Evolutionary conservation across 2,329 filamentous ascomycete genomes (phyloP).

Genomic region (Ophiostoma triangulosporum): DNA sequence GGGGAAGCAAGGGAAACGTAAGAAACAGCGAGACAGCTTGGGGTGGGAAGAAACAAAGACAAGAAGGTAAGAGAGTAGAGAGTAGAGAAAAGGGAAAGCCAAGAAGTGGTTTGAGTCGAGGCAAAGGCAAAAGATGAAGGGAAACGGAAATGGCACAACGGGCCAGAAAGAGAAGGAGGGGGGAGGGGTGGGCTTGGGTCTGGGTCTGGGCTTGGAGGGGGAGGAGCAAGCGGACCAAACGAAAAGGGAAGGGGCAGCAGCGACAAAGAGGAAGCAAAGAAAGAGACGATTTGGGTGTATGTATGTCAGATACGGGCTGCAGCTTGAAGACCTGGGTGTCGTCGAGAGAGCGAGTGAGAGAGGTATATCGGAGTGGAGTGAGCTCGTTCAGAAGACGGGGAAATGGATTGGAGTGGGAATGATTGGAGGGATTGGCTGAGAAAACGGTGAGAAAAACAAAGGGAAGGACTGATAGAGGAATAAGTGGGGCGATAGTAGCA

Average conservation of each 20-base stretch:
- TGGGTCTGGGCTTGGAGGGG: neutral
- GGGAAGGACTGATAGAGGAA: conserved; percentile 14
- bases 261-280: neutral
- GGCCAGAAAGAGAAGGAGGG: neutral
- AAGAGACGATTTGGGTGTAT: conserved; percentile 1
- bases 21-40: neutral
- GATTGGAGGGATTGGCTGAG: neutral
- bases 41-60: neutral
- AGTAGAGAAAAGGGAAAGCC: neutral
- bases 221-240: conserved; percentile 1
- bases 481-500: conserved; percentile 7
- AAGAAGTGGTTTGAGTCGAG: neutral
- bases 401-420: too few species aligned
- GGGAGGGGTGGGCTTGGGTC: neutral
- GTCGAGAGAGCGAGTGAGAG: neutral
- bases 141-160: neutral
- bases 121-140: neutral
- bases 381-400: neutral
- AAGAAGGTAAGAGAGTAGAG: neutral
- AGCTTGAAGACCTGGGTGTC: neutral
- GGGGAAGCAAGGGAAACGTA: neutral
- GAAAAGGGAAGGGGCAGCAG: conserved; percentile 2
- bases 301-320: neutral
- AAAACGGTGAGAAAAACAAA: neutral
- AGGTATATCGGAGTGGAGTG: neutral